Evolutionary conservation across 2,329 filamentous ascomycete genomes (phyloP).

Genomic region (Hypoxylon sp.): DNA sequence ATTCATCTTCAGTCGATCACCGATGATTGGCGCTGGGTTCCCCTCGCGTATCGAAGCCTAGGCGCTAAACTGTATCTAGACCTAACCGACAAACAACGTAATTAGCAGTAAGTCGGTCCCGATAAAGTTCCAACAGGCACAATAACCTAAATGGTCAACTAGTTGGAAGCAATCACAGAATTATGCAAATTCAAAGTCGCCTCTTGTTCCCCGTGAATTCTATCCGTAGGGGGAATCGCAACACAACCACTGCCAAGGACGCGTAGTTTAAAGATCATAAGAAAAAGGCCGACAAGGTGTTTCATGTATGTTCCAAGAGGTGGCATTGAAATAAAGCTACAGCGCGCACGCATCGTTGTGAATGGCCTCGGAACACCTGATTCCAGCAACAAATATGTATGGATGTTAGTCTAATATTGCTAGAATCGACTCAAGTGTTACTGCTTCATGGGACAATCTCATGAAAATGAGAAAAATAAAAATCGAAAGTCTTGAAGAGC

Average conservation of each 20-base stretch:
- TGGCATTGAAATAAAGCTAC: slow-evolving; percentile 36
- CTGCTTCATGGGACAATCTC: neutral
- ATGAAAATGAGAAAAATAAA: neutral
- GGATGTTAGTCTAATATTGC: neutral
- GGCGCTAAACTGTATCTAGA: slow-evolving; percentile 35
- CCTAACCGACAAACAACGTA: neutral
- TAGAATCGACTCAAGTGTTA: neutral
- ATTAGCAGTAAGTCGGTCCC: neutral
- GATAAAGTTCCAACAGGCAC: slow-evolving; percentile 13
- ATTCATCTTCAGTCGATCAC: slow-evolving; percentile 30
- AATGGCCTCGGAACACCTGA: slow-evolving; percentile 24
- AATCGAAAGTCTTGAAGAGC: neutral
- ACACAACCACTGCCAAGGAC: slow-evolving; percentile 10
- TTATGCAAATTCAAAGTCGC: slow-evolving; percentile 2
- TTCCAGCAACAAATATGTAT: neutral
- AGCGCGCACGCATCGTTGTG: slow-evolving; percentile 18
- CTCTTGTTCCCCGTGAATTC: slow-evolving; percentile 7
- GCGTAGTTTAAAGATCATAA: neutral
- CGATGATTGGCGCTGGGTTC: slow-evolving; percentile 38
- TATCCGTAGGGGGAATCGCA: neutral
- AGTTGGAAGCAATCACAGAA: slow-evolving; percentile 16
- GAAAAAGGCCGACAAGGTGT: slow-evolving; percentile 16
- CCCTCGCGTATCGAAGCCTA: slow-evolving; percentile 37
- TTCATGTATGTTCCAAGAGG: slow-evolving; percentile 41
- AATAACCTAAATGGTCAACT: slow-evolving; percentile 7